Base-by-base conservation (phyloP, 495 filamentous ascomycete genomes). In the Tuber borchii region DNA sequence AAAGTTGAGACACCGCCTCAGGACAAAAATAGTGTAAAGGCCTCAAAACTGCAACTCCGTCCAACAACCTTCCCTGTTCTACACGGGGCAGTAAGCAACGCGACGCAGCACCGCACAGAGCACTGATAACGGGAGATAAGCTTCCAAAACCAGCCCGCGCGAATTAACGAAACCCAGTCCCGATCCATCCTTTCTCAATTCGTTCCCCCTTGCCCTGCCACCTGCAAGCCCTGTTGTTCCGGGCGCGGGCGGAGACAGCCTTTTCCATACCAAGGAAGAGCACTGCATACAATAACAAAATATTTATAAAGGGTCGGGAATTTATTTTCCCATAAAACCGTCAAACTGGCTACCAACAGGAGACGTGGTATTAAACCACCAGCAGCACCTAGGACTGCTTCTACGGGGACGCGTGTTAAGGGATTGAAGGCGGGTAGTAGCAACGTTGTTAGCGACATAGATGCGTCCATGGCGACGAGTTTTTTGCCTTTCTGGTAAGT, bases 271-370 rank as follows among this genome's bases (percentile, higher is more conserved):
- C 56, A 34, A 65, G 31, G n/a, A 31, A 31, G 12, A 51, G 71
- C 20, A 48, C 39, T 8, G 31, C 43, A n/a, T 16, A 12, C 10
- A 31, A 19, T 34, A 31, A 40, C 0, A 69, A 65, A 37, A 40
- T 46, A 37, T 48, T 48, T 73, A 37, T 37, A 51, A 44, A 37
- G n/a, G 73, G 34, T 70, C 69, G 73, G 69, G 73, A 42, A 37
- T 74, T 74, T 74, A 68, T 74, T 74, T 39, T 70, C 73, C 34
- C 39, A 40, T 14, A 68, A 73, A 78, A 75, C 69, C 75, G 77
- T 71, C 81, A 82, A 82, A 72, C 80, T 83, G 81, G 81, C 81
- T 80, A 83, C 82, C 78, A 83, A 80, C 75, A 79, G 68, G 45
- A 77, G 75, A 71, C 81, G 81, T 75, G 81, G 81, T 82, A 83